phyloP scores from a whole-genome alignment of 1,284 basidiomycete genomes.

The Pseudomicrostroma phylloplanum region DNA sequence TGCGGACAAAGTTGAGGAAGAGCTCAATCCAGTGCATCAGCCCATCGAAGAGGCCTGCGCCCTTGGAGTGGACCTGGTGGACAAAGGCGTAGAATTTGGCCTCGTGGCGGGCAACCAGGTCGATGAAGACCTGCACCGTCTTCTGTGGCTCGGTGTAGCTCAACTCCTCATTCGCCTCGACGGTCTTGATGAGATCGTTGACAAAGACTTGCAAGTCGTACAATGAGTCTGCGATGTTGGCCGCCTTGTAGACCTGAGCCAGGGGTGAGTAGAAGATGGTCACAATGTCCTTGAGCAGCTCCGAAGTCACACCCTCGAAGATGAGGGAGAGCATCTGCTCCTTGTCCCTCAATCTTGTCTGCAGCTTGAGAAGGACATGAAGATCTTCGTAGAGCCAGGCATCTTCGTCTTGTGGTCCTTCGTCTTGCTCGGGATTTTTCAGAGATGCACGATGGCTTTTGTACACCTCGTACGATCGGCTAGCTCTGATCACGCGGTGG shows the following conservation, averaged over 20 bases:
- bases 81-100: conserved; percentile 94
- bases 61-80: conserved; percentile 96
- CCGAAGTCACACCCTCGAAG: conserved; percentile 92
- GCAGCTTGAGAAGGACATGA: conserved; percentile 42
- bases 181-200: conserved; percentile 89
- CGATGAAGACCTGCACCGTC: conserved; percentile 89
- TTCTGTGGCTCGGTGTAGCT: conserved; percentile 73
- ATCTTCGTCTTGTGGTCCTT: conserved; percentile 53
- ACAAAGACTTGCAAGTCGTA: conserved; percentile 88
- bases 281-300: conserved; percentile 94
- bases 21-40: conserved; percentile 97
- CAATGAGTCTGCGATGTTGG: conserved; percentile 89
- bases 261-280: conserved; percentile 97
- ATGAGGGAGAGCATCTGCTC: conserved; percentile 88
- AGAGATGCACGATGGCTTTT: conserved; percentile 33
- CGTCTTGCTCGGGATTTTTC: conserved; percentile 57
- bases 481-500: conserved; percentile 41
- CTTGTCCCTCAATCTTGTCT: conserved; percentile 67
- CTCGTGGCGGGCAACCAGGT: conserved; percentile 88
- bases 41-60: conserved; percentile 83
- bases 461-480: conserved; percentile 43
- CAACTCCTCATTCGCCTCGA: conserved; percentile 85
- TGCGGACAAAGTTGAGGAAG: conserved; percentile 85
- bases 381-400: conserved; percentile 50
- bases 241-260: conserved; percentile 96